Conservation (phyloP, 139 green algal genomes). For the Tetradesmus lagerheimii region DNA sequence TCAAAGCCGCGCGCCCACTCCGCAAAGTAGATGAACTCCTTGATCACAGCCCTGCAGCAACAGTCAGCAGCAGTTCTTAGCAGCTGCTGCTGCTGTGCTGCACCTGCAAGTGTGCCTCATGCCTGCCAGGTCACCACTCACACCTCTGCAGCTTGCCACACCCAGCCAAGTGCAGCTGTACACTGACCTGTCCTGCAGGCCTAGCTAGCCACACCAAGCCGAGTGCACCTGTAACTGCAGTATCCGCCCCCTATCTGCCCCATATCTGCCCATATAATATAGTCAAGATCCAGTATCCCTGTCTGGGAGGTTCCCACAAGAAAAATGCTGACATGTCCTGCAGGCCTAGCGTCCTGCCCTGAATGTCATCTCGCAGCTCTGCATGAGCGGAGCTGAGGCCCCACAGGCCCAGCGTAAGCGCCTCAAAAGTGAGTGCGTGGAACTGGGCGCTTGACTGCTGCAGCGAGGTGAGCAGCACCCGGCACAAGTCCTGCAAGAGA, state of each 20-base stretch:
- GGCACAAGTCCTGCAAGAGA: conserved; percentile 47
- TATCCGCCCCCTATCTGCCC: too few species aligned
- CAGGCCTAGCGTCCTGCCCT: not conserved
- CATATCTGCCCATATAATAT: too few species aligned
- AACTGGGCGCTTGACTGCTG: conserved; percentile 10
- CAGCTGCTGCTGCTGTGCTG: too few species aligned
- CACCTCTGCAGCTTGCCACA: too few species aligned
- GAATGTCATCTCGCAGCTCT: not conserved
- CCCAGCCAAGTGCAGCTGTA: too few species aligned
- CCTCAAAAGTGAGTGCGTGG: conserved; percentile 23
- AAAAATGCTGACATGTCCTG: conserved; percentile 16
- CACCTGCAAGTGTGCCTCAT: too few species aligned
- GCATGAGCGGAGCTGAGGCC: conserved; percentile 7
- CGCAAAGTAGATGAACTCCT: not conserved
- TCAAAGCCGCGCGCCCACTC: conserved; percentile 7
- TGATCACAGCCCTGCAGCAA: conserved; percentile 15
- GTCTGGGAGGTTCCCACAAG: too few species aligned
- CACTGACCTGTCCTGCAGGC: not conserved
- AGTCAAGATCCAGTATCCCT: too few species aligned
- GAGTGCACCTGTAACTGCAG: too few species aligned
- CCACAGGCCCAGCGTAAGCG: conserved; percentile 46
- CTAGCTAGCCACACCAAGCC: too few species aligned
- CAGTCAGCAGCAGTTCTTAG: not conserved
- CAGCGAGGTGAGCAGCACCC: conserved; percentile 1
- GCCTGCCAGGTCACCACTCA: too few species aligned